phyloP scores from a whole-genome alignment of 2,329 filamentous ascomycete species.

The Albifimbria verrucaria region DNA sequence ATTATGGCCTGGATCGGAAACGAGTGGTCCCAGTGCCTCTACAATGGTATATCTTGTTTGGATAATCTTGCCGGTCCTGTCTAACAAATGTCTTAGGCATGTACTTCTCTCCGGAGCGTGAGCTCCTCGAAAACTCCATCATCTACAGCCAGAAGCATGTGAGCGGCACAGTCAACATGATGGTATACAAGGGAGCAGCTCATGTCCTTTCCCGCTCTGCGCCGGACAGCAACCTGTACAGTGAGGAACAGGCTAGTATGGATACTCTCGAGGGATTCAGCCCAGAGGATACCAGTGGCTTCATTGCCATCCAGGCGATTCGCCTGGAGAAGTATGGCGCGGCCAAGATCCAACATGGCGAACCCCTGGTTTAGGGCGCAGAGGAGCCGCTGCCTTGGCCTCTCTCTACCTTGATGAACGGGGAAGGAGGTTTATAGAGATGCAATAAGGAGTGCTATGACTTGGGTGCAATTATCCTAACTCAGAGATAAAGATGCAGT shows the following conservation, averaged over 20 bases:
- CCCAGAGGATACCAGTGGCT: slow-evolving; percentile 41
- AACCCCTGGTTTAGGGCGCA: slow-evolving; percentile 12
- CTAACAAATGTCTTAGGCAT: slow-evolving; percentile 37
- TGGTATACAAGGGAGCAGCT: slow-evolving; percentile 27
- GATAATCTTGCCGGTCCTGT: background rate
- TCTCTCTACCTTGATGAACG: slow-evolving; percentile 4
- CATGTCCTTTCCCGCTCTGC: slow-evolving; percentile 39
- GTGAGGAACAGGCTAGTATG: slow-evolving; percentile 44
- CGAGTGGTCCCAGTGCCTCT: slow-evolving; percentile 37
- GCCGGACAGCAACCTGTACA: slow-evolving; percentile 41
- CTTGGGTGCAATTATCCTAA: slow-evolving; percentile 3
- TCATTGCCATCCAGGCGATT: slow-evolving; percentile 66
- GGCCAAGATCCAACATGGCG: slow-evolving; percentile 12
- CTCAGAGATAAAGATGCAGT: slow-evolving; percentile 3
- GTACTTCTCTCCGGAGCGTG: slow-evolving; percentile 47
- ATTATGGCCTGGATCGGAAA: slow-evolving; percentile 52
- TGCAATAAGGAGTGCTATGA: slow-evolving; percentile 6
- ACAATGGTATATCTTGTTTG: slow-evolving; percentile 42
- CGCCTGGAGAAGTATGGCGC: slow-evolving; percentile 44
- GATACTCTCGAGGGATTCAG: slow-evolving; percentile 41
- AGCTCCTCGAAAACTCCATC: slow-evolving; percentile 59
- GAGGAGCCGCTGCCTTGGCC: slow-evolving; percentile 4
- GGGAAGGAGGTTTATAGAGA: slow-evolving; percentile 3
- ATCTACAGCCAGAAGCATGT: slow-evolving; percentile 49
- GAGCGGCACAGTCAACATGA: slow-evolving; percentile 33